Base-by-base conservation (phyloP, 495 filamentous ascomycete species). In the Lasiosphaeria ovina region DNA sequence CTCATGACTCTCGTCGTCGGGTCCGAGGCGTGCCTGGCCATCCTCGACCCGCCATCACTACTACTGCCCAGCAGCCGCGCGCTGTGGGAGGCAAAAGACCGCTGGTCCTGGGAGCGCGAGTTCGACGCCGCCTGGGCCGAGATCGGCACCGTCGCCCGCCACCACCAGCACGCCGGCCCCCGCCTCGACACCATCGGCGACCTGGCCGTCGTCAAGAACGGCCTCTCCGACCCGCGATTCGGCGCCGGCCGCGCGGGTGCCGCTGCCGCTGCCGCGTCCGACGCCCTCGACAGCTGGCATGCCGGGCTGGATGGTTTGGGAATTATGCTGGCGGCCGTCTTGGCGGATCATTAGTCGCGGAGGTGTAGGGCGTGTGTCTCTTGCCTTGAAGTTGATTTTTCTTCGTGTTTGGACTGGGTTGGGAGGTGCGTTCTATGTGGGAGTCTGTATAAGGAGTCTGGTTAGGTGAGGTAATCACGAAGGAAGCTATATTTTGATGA, bases 131-230 rank as follows among this genome's bases (percentile, higher is more conserved):
- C 11, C 24, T 57, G 60, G 54, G 17, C 44, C 31, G 49, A 58
- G 31, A 0, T 51, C 10, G 31, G 8, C 31, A 14, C 35, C 4
- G 44, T 14, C 16, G 11, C 16, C 44, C 36, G 34, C 4, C 32
- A 44, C 8, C 24, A 24, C 24, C 24, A 24, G 24, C 24, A 24
- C 24, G 24, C 24, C 24, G 24, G 24, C 24, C 34, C 50, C 17
- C 33, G 54, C 3, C 17, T 62, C n/a, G 47, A 58, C 49, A 62
- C 60, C 34, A n/a, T 62, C 3, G 60, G 54, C 1, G 60, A 62
- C 24, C 32, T 62, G 35, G 47, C 36, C 1, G 34, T 58, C 6
- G 60, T 54, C 6, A 57, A 57, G 40, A 12, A 51, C 31, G 35
- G 42, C 3, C 24, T 24, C 24, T 24, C 24, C 24, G 24, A 24